These are phyloP conservation scores for Aquilaria agallochum DNA, from an alignment of 441 rosid species.

Conservation along the genomic window DNA sequence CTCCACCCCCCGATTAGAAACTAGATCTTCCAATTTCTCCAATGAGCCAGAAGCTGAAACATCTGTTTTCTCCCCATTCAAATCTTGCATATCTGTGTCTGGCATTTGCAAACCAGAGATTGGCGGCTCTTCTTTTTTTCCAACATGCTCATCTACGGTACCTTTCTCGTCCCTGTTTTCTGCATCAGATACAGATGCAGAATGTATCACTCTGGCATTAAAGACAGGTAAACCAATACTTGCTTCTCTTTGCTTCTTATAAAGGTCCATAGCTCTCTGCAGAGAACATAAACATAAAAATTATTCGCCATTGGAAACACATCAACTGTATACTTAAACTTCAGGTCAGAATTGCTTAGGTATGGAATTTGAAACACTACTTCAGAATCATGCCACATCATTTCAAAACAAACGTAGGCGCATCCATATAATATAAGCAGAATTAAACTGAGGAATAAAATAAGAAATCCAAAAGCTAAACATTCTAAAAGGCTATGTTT, in stretches of 20 bases:
- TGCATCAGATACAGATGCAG: constrained; percentile 17
- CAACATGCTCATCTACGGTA: constrained; percentile 14
- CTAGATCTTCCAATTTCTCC: constrained; percentile 24
- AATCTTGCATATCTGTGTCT: constrained; percentile 14
- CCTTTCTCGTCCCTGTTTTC: constrained; percentile 26
- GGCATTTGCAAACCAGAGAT: constrained; percentile 24
- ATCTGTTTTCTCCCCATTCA: constrained; percentile 26
- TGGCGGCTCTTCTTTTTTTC: constrained; percentile 19
- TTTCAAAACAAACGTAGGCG: neutral
- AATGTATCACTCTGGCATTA: constrained; percentile 22
- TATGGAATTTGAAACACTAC: neutral
- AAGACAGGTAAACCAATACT: constrained; percentile 29
- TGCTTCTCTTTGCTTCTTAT: constrained; percentile 66
- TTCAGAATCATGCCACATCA: neutral
- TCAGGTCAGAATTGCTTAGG: neutral
- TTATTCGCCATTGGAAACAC: constrained; percentile 1
- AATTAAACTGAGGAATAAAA: neutral
- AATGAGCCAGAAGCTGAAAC: constrained; percentile 14
- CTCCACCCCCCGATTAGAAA: constrained; percentile 13
- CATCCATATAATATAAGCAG: neutral
- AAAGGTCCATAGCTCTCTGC: constrained; percentile 81
- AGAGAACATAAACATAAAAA: constrained; percentile 8
- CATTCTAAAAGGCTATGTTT: too few species aligned
- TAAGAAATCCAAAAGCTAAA: neutral
- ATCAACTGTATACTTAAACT: neutral